Percentiles rank a stretch among this genome's conserved stretches.
Conservation (phyloP, 805 yeast genomes). For the Ogataea thermomethanolica region DNA sequence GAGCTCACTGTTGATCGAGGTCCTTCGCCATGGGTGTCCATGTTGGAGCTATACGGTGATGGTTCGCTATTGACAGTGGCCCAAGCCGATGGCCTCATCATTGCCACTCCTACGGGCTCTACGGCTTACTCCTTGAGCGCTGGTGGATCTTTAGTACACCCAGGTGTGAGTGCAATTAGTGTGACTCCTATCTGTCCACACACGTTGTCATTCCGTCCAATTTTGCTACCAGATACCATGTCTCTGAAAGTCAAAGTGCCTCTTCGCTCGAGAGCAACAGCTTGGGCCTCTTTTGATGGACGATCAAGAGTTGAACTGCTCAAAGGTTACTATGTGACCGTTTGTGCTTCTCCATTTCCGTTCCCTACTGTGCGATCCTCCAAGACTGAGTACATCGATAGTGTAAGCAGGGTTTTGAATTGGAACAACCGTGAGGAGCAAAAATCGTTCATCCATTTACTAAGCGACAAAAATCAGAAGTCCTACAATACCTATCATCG, state of each 20-base stretch:
- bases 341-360: slow-evolving; percentile 84
- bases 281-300: slow-evolving; percentile 98
- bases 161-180: slow-evolving; percentile 86
- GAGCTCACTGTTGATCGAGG: slow-evolving; percentile 92
- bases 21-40: slow-evolving; percentile 88
- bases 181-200: slow-evolving; percentile 97
- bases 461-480: slow-evolving; percentile 54
- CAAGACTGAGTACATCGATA: slow-evolving; percentile 74
- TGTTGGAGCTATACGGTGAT: slow-evolving; percentile 86
- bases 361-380: slow-evolving; percentile 87
- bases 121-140: slow-evolving; percentile 95
- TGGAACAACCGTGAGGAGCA: slow-evolving; percentile 94
- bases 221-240: slow-evolving; percentile 92
- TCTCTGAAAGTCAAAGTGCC: slow-evolving; percentile 80
- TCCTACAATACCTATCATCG: slow-evolving; percentile 34
- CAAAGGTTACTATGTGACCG: slow-evolving; percentile 81
- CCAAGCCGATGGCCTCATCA: slow-evolving; percentile 89
- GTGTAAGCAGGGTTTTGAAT: slow-evolving; percentile 79
- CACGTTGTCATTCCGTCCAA: slow-evolving; percentile 88
- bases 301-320: slow-evolving; percentile 76
- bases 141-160: slow-evolving; percentile 93
- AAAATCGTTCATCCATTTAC: slow-evolving; percentile 66
- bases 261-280: slow-evolving; percentile 71
- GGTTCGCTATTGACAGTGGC: slow-evolving; percentile 81
- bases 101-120: slow-evolving; percentile 95